Conservation (phyloP, 2,329 filamentous ascomycete species). For the Colletotrichum cordylinicola region DNA sequence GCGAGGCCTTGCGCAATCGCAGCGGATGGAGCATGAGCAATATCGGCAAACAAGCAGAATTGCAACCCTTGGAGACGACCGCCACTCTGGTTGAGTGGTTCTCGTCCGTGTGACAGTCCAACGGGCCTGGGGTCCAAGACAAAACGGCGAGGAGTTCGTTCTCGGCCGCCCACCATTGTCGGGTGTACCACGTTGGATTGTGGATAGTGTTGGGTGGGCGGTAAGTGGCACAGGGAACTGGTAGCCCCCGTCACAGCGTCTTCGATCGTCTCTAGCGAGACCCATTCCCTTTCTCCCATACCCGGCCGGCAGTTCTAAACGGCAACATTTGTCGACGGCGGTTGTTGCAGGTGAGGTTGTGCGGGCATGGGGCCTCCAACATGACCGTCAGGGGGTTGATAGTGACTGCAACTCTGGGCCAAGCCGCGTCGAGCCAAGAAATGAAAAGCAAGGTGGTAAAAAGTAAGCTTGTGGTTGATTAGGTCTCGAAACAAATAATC, state of each 20-base stretch:
- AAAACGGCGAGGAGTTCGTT: background rate
- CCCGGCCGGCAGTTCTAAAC: background rate
- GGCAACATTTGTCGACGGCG: conserved; percentile 13
- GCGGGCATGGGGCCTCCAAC: background rate
- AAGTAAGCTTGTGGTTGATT: conserved; percentile 1
- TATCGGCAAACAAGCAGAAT: background rate
- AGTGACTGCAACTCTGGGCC: background rate
- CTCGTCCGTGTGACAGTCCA: background rate
- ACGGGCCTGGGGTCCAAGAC: background rate
- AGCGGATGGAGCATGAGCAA: background rate
- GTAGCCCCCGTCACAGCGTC: background rate
- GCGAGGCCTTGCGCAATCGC: background rate
- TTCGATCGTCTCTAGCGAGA: background rate
- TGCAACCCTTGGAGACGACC: background rate
- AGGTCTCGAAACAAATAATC: background rate
- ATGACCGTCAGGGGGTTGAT: background rate
- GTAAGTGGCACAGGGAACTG: background rate
- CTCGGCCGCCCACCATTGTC: background rate
- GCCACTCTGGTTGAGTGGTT: background rate
- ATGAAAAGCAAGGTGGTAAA: background rate
- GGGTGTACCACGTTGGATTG: background rate
- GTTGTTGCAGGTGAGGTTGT: conserved; percentile 2
- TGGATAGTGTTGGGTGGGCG: background rate
- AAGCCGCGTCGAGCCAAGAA: background rate
- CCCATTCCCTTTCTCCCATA: background rate